phyloP scores from a whole-genome alignment of 202 grass and related monocot species.

The Sporobolus alterniflorus region DNA sequence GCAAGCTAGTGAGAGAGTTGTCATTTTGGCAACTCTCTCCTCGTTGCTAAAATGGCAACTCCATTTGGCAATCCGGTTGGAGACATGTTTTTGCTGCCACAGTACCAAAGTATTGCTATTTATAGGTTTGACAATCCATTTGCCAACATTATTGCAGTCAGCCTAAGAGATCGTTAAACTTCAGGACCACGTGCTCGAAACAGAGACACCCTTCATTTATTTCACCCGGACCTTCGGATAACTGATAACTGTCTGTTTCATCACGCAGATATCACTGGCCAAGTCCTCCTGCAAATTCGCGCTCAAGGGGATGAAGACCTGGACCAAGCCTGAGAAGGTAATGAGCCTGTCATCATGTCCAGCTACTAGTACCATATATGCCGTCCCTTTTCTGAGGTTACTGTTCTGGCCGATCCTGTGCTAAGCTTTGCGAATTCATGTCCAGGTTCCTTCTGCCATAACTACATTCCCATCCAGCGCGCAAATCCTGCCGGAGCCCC shows the following conservation, averaged over 20 bases:
- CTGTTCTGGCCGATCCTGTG: background rate
- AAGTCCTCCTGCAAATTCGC: constrained; percentile 65
- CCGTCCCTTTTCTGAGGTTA: background rate
- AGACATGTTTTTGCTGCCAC: no score
- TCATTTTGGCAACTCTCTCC: no score
- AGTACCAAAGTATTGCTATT: no score
- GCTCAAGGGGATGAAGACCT: constrained; percentile 76
- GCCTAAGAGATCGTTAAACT: background rate
- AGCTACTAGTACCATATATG: background rate
- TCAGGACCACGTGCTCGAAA: background rate
- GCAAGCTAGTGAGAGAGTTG: no score
- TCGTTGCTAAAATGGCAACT: no score
- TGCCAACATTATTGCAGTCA: no score
- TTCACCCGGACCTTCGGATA: background rate
- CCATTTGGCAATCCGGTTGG: no score
- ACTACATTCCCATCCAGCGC: constrained; percentile 85
- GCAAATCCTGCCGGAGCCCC: constrained; percentile 73
- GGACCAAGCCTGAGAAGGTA: constrained; percentile 96
- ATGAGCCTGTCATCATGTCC: background rate
- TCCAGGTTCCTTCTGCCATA: constrained; percentile 64
- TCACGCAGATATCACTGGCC: constrained; percentile 64
- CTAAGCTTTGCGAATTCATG: constrained; percentile 9
- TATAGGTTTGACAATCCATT: no score
- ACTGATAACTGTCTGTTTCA: constrained; percentile 8
- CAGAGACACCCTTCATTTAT: background rate